These are phyloP conservation scores for Phytophthora pistaciae DNA, from an alignment of 352 stramenopile genomes.

Conservation along the genomic window DNA sequence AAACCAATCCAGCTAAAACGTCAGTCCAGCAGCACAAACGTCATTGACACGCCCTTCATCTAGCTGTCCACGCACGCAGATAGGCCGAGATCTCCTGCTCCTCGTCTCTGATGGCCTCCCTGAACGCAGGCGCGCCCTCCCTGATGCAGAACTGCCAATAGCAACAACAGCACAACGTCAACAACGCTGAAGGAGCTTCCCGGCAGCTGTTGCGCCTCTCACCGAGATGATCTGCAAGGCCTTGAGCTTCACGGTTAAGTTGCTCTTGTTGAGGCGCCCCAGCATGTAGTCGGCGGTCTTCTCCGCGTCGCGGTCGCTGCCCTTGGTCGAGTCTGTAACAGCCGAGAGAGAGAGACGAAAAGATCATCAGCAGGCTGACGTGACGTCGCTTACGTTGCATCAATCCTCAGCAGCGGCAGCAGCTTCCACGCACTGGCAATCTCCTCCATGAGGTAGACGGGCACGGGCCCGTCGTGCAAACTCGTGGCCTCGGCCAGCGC, in stretches of 20 bases:
- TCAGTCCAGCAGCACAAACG: background rate
- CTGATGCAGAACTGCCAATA: conserved; percentile 72
- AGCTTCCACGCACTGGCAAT: conserved; percentile 66
- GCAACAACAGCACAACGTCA: conserved; percentile 10
- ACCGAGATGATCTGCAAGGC: conserved; percentile 88
- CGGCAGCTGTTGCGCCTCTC: conserved; percentile 16
- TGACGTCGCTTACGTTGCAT: background rate
- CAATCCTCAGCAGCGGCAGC: background rate
- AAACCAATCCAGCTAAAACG: background rate
- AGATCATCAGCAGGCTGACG: background rate
- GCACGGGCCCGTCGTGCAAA: conserved; percentile 83
- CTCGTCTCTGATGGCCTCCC: conserved; percentile 69
- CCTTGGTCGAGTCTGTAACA: conserved; percentile 63
- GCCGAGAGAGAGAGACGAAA: background rate
- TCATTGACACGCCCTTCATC: background rate
- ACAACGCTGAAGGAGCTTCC: background rate
- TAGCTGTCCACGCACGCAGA: conserved; percentile 57
- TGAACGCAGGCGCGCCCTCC: conserved; percentile 73
- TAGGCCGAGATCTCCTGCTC: conserved; percentile 76
- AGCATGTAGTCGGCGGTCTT: conserved; percentile 87
- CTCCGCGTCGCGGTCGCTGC: conserved; percentile 71
- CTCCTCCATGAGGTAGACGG: conserved; percentile 88
- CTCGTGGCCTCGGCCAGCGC: conserved; percentile 83
- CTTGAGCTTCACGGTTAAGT: conserved; percentile 89
- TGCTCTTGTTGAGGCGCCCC: conserved; percentile 78